These are phyloP conservation scores for Spathaspora sp. DNA, from an alignment of 805 yeast genomes.

Conservation along the genomic window DNA sequence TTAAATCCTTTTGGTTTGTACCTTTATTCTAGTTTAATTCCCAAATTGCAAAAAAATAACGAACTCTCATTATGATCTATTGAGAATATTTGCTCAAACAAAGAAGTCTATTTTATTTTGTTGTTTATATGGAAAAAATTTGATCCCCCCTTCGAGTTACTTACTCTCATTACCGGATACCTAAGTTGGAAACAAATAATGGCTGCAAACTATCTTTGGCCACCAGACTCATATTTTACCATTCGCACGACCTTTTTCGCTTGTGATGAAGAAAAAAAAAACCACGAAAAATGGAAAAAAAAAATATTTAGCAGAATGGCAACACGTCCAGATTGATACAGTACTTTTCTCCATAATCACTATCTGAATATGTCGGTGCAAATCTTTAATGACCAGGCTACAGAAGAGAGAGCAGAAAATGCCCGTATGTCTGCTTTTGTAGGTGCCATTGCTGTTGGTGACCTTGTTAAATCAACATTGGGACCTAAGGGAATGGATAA, in stretches of 20 bases:
- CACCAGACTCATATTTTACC: not conserved
- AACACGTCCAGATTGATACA: not conserved
- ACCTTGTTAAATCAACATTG: slow-evolving; percentile 85
- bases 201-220: not conserved
- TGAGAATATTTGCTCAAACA: too few relatives aligned
- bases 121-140: too few relatives aligned
- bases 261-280: not conserved
- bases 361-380: slow-evolving; percentile 62
- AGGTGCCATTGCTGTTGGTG: slow-evolving; percentile 99
- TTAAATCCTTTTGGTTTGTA: too few relatives aligned
- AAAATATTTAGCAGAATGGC: not conserved
- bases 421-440: slow-evolving; percentile 97
- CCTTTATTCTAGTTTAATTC: too few relatives aligned
- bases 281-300: not conserved
- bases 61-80: too few relatives aligned
- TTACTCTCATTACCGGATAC: not conserved
- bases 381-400: slow-evolving; percentile 94
- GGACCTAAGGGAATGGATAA: slow-evolving; percentile 99
- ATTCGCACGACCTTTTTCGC: not conserved
- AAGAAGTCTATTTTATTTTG: too few relatives aligned
- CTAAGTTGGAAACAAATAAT: not conserved
- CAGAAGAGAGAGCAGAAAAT: slow-evolving; percentile 96
- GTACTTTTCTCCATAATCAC: not conserved
- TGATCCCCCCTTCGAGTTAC: not conserved
- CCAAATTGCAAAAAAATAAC: too few relatives aligned